Evolutionary conservation across 495 filamentous ascomycete species (phyloP), one percentile per base, ranked within the genome.

Genomic region (Ascodesmis nigricans): DNA sequence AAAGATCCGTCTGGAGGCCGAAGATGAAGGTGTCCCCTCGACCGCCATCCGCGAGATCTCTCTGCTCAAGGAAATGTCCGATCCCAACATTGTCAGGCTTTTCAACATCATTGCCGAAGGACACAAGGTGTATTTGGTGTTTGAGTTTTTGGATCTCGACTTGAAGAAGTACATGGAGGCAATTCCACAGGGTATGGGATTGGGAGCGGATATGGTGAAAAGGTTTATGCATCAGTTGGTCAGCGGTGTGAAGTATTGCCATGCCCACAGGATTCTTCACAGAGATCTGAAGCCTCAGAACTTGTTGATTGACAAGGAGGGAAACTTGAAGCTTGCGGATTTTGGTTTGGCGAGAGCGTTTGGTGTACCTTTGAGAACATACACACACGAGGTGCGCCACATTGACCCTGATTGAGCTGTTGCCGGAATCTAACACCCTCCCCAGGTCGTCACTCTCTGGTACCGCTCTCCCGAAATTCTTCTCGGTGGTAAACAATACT

Each of bases 151-250:
- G 43, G 83, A 93, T 49, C 65, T 83, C 25, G 83, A 93, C 46
- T 58, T 93, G 30, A 93, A 97, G 63, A 92, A 91, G 55, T 95
- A 93, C 61, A 95, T 97, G 90, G 87, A 97, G 58, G 73, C 83
- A 25, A 69, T 99, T 29, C 87, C 87, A 4, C 68, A 87, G 29
- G 76, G 69, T 45, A 58, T 91, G 46, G 90, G 90, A 6, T 60
- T 99, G 19, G 87, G 83, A 22, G 69, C 77, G 18, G 68, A 64
- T 38, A 95, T 99, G 71, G 75, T 93, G 44, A 91, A 91, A 64
- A 84, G 83, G 56, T 95, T 95, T 59, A 91, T 91, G 79, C 74
- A 71, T 48, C 83, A 99, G 57, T 64, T 99, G 20, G 73, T 83
- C 44, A 68, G 82, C 47, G 87, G 87, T 28, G 71, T 93, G 29